Percentiles rank a stretch among this genome's conserved stretches.
Conservation (phyloP, 2,329 filamentous ascomycete genomes). For the Diaporthe capsici region DNA sequence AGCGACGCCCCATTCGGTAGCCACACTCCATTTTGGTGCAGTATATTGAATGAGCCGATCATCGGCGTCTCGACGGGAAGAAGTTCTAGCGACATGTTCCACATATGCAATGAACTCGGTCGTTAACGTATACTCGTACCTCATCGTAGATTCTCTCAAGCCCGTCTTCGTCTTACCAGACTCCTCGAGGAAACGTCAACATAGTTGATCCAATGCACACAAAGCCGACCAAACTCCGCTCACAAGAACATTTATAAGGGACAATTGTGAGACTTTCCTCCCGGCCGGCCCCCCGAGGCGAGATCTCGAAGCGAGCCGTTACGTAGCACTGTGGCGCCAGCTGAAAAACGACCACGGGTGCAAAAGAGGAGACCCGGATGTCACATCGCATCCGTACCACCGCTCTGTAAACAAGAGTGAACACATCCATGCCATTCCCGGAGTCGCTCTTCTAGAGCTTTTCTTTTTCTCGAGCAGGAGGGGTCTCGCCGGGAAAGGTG, state of each 20-base stretch:
- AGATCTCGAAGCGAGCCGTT: background rate
- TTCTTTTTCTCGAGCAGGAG: too few species aligned
- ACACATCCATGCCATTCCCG: background rate
- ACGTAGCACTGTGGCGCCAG: slow-evolving; percentile 14
- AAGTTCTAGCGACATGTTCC: background rate
- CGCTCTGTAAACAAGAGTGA: background rate
- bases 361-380: background rate
- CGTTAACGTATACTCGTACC: background rate
- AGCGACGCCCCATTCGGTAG: background rate
- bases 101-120: background rate
- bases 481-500: too few species aligned
- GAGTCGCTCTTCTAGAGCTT: too few species aligned
- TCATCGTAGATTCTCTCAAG: background rate
- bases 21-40: too few species aligned
- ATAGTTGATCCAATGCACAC: background rate
- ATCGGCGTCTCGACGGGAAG: background rate
- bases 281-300: background rate
- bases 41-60: background rate
- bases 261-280: background rate
- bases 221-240: background rate
- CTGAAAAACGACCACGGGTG: background rate
- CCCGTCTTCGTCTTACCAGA: background rate
- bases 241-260: background rate
- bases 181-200: background rate
- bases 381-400: background rate